Conservation (phyloP, 306 rosid genomes). For the Coriaria nepalensis region DNA sequence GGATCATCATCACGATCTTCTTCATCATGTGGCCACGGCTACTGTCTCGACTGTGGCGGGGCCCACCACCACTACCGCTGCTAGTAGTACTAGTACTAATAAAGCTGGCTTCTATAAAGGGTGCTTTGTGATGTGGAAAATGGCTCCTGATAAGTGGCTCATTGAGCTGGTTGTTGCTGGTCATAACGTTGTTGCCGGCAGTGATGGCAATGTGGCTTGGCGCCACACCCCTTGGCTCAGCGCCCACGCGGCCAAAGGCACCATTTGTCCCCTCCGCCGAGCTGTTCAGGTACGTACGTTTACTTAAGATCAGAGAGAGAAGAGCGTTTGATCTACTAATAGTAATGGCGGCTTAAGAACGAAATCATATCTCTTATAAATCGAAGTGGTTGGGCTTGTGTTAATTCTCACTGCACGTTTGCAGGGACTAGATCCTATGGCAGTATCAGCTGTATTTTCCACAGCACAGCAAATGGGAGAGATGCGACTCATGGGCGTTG, state of each 20-base stretch:
- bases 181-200: conserved; percentile 70
- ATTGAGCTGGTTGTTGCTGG: conserved; percentile 72
- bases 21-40: too few species aligned
- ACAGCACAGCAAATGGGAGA: conserved; percentile 83
- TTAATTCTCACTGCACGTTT: neutral
- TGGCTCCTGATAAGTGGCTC: conserved; percentile 87
- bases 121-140: conserved; percentile 96
- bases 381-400: neutral
- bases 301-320: too few species aligned
- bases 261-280: conserved; percentile 85
- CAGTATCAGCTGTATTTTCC: conserved; percentile 59
- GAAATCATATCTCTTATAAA: neutral
- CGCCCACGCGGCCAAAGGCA: conserved; percentile 75
- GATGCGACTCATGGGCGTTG: conserved; percentile 44
- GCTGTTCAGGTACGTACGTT: conserved; percentile 62
- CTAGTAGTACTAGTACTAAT: too few species aligned
- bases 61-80: too few species aligned
- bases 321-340: too few species aligned
- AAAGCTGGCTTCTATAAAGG: conserved; percentile 34
- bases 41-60: too few species aligned
- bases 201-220: conserved; percentile 84
- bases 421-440: conserved; percentile 85
- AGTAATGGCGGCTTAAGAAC: too few species aligned
- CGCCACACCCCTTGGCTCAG: conserved; percentile 96
- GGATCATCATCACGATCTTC: conserved; percentile 11